Base-by-base conservation (phyloP, 148 eudicot genomes). In the Rhododendron simsii region DNA sequence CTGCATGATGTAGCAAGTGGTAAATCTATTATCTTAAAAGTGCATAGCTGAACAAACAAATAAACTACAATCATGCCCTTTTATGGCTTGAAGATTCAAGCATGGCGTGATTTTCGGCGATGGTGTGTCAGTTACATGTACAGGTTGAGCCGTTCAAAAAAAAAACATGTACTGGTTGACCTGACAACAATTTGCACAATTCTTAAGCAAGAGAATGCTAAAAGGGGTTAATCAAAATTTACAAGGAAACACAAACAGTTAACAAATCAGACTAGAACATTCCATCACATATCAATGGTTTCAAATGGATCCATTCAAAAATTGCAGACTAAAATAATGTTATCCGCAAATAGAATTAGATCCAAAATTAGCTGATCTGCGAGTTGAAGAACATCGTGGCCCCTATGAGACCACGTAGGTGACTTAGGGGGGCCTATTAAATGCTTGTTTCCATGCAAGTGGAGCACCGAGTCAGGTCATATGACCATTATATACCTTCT, bases 1-100 rank as follows among this genome's bases (percentile, higher is more conserved):
- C 99, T 96, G 92, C 87, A 86, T 23, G 33, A 80, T 26, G 48
- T 37, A 85, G 33, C 45, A 83, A 11, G 81, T 37, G 78, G 53
- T 41, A 74, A 77, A 4, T 18, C 85, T 50, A 33, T 35, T 33
- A 30, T 73, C 15, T n/a, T 12, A 28, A 30, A 78, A 51, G 39
- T 48, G 45, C 48, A 87, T 6, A 63, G 30, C 55, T 47, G 33
- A 86, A 69, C 37, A 45, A 51, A 63, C n/a, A 59, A 59, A 76
- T 21, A 76, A 20, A 51, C 39, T 71, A 28, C 73, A 5, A 9
- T 59, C 14, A 80, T 51, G 65, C 18, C 11, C 18, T 33, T 69
- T 51, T 12, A 39, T 26, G 7, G 16, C 39, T 47, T 69, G 44
- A 47, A 71, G 78, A 28, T 48, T 69, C 61, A 83, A 45, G 8